Conservation (phyloP, 495 filamentous ascomycete species). For the Chaetomium tenue region DNA sequence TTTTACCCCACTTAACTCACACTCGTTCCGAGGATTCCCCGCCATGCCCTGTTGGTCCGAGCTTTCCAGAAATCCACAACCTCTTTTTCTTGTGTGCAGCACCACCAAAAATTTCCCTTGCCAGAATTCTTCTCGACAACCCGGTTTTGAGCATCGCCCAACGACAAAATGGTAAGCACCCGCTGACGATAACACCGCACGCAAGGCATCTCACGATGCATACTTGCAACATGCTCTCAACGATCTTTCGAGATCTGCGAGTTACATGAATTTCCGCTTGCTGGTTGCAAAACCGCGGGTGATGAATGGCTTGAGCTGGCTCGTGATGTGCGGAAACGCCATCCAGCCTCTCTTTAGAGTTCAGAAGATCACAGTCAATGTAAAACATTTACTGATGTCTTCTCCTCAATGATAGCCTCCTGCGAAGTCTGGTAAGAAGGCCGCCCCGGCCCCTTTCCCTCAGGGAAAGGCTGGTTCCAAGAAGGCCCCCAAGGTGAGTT, state of each 20-base stretch:
- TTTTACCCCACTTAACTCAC: background rate
- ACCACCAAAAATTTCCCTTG: conserved; percentile 25
- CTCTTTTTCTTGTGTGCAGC: conserved; percentile 28
- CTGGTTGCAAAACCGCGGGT: conserved; percentile 55
- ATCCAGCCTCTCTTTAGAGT: conserved; percentile 82
- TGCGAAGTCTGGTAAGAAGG: conserved; percentile 85
- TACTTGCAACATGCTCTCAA: conserved; percentile 31
- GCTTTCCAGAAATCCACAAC: conserved; percentile 31
- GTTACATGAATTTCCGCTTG: conserved; percentile 48
- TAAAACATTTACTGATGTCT: conserved; percentile 83
- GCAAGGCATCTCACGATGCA: conserved; percentile 28
- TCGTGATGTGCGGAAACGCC: conserved; percentile 57
- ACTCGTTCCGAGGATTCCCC: conserved; percentile 28
- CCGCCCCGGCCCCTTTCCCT: conserved; percentile 93
- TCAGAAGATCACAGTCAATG: conserved; percentile 77
- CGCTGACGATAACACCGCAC: conserved; percentile 29
- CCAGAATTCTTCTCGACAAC: conserved; percentile 24
- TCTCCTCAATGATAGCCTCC: conserved; percentile 99
- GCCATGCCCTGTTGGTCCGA: conserved; percentile 30
- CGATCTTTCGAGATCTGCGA: conserved; percentile 35
- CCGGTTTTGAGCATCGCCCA: conserved; percentile 34
- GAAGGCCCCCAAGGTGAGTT: conserved; percentile 90
- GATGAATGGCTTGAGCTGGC: conserved; percentile 83
- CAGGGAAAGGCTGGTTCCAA: conserved; percentile 89
- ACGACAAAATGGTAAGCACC: conserved; percentile 48